Base-by-base conservation (phyloP, 805 yeast species). In the Candida tallmaniae region DNA sequence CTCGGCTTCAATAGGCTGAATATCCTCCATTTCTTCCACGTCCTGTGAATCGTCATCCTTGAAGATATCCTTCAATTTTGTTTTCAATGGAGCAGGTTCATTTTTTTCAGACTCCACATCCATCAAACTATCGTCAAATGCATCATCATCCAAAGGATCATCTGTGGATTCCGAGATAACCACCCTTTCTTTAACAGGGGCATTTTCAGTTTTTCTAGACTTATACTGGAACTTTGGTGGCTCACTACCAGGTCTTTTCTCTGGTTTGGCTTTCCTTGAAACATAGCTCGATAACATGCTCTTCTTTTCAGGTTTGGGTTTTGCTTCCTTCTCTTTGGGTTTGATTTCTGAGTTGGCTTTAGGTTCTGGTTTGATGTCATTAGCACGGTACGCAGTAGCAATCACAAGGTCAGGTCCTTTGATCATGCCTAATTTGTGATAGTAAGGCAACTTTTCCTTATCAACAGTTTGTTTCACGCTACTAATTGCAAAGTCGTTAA, bases 1-100 rank as follows among this genome's bases (percentile, higher is more conserved):
- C 13, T 31, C 34, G 10, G 21, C 4, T 5, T 13, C 22, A 7
- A 13, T 29, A 31, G 18, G 24, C 25, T 33, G 15, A 30, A 30
- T 27, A 16, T 10, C 27, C 24, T 32, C 29, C 5, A 6, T 8
- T 17, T 27, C 35, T 12, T 37, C 40, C 10, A 27, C 39, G 3
- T 46, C 49, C 4, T 29, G 37, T 19, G 42, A 43, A 22, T 46
- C 44, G 17, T 40, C 59, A 42, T 60, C 65, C 24, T 55, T 61
- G 46, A 64, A 62, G 44, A 64, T 46, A 14, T 58, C 52, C 27
- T 51, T 57, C 25, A 64, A 39, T 19, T 58, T 64, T 14, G 45
- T 42, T 17, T 22, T 36, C 17, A 36, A 28, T 24, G 29, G 29
- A 19, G 29, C 25, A 14, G 20, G 9, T 12, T 6, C 12, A 6